Evolutionary conservation across 2,329 filamentous ascomycete genomes (phyloP), one percentile per base, ranked within the genome.

Genomic region (Talaromyces sp.): DNA sequence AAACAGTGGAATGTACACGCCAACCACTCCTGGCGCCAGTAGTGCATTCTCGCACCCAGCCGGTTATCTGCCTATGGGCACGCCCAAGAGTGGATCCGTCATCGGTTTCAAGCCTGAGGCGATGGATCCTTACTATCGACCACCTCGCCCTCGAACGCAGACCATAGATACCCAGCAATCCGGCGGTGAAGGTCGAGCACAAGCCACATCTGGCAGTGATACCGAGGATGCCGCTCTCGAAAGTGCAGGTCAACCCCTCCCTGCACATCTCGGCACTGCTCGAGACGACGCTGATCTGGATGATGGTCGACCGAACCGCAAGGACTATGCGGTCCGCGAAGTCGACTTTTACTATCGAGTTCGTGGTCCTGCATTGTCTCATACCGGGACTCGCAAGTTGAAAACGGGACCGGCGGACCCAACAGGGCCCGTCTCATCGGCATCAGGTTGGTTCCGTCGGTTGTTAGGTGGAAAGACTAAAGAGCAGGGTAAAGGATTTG

Each of bases 331-430:
- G 1, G 95, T 94, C 0, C 89, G 95, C 64, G 95, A 99, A 77
- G 92, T 96, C 0, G 95, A 99, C 76, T 97, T 97, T 72, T 98
- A 98, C 78, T 98, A 99, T 72, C 91, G 93, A 10, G 91, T 96
- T 19, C 88, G 95, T 38, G 95, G 95, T 0, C 92, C 93, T 22
- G 92, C 94, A 1, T 81, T 98, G 13, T 93, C 92, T 1, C 91
- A 92, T 67, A 88, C 88, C 2, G 90, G 91, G 0, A 92, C 91
- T 22, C 86, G 95, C 59, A 94, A 91, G 74, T 83, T 97, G 60
- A 94, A 95, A 72, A 99, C 95, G 4, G 95, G 95, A 0, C 95
- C 95, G 2, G 93, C 93, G 8, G 94, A 99, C 80, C 95, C 95
- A 0, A 97, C 93, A 43, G 92, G 93, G 0, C 92, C 93, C 0